Base-by-base conservation (phyloP, 2,329 filamentous ascomycete species). In the Lecanoromycetidae sp. region DNA sequence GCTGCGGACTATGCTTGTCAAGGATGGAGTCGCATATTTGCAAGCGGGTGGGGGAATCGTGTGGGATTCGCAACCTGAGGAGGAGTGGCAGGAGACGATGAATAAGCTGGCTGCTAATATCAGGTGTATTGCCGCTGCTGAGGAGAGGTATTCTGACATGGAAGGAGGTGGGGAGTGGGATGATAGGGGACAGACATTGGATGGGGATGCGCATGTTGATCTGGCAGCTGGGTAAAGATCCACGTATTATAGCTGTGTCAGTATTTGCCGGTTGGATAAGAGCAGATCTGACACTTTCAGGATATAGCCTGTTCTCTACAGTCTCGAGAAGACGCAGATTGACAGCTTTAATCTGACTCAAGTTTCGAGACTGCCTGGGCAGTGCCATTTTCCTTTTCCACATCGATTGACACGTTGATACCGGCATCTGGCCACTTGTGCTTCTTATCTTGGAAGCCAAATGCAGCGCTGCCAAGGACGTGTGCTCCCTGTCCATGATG, bases 1-100 rank as follows among this genome's bases (percentile, higher is more conserved):
- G 27, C 73, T 95, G 60, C 75, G 91, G 36, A 98, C 91, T 5
- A 98, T 98, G 91, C 66, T 95, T 59, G 76, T 90, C 52, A 95
- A 94, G 69, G 84, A 94, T 50, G 85, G 85, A 1, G 75, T 91
- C 48, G 90, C 87, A 3, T 96, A 95, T 68, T 72, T 98, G 53
- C 91, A 98, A 63, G 79, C 80, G 32, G 79, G 71, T 48, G 88
- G 88, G 29, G 88, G 88, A 25, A 94, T 95, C 58, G 88, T 94
- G 35, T 94, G 90, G 60, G 91, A 96, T 65, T 93, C 85, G 33
- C 88, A 94, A 61, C 83, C 76, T 27, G 82, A 84, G 58, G 86
- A 95, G 54, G 91, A 96, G 66, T 95, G 88, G 72, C 77, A 90
- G 66, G 87, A 96, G 75, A 95, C 93, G 54, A 86, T 91, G 69